A percentile compares a stretch with the other conserved stretches of the same genome.
phyloP scores from a whole-genome alignment of 768 basidiomycete genomes.

The Kwoniella bestiolae region DNA sequence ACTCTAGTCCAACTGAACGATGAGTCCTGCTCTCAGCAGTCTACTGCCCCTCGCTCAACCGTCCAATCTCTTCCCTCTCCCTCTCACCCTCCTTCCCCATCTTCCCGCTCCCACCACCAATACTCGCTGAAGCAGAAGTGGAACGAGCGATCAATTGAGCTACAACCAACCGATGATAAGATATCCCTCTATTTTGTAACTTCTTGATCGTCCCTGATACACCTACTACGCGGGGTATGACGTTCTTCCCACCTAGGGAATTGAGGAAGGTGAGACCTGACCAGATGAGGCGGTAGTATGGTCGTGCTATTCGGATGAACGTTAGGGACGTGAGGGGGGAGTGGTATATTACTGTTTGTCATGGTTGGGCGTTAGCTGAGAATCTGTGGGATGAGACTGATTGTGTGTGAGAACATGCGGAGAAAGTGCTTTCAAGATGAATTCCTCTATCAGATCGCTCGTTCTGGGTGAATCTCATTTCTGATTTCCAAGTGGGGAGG shows the following conservation, averaged over 20 bases:
- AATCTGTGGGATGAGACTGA: too few species aligned
- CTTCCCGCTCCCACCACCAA: background rate
- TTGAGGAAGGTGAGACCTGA: constrained; percentile 75
- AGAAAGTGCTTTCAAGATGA: too few species aligned
- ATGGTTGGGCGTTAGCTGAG: constrained; percentile 14
- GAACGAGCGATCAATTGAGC: constrained; percentile 25
- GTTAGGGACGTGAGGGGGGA: constrained; percentile 81
- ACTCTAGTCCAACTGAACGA: too few species aligned
- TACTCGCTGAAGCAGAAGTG: background rate
- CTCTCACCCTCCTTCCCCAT: constrained; percentile 15
- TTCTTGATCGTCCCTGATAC: constrained; percentile 88
- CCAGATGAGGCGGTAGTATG: constrained; percentile 79
- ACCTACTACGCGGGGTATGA: constrained; percentile 78
- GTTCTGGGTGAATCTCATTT: too few species aligned
- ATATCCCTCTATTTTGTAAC: constrained; percentile 61
- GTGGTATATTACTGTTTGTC: constrained; percentile 81
- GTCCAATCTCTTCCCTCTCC: constrained; percentile 24
- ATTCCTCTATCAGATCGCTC: too few species aligned
- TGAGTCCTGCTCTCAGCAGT: background rate
- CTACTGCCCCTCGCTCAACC: constrained; percentile 9
- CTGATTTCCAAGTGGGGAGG: too few species aligned
- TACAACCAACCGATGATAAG: constrained; percentile 42
- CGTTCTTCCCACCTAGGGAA: constrained; percentile 62
- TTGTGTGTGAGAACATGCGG: too few species aligned
- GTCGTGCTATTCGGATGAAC: constrained; percentile 82